Percentiles rank a stretch among this genome's conserved stretches.
Evolutionary conservation across 2,329 filamentous ascomycete species (phyloP).

Genomic region (Hortaea werneckii): DNA sequence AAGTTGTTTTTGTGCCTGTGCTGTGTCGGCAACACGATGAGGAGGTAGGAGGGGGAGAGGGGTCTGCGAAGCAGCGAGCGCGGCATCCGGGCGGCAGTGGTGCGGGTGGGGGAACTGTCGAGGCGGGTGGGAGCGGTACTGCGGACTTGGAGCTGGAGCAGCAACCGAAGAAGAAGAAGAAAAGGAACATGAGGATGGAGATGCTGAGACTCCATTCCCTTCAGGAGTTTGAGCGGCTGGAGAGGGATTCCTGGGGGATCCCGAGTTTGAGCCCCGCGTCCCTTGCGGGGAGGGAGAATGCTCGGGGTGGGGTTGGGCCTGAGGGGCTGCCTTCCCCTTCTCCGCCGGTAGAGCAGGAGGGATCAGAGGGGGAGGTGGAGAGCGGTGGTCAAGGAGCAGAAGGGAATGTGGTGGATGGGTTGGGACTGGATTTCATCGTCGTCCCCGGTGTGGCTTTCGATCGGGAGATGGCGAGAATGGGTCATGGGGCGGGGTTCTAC

Average conservation of each 20-base stretch:
- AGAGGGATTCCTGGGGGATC: slow-evolving; percentile 83
- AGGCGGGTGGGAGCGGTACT: no score
- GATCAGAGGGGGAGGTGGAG: slow-evolving; percentile 12
- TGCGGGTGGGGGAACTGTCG: no score
- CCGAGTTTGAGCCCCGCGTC: slow-evolving; percentile 66
- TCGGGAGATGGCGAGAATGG: slow-evolving; percentile 60
- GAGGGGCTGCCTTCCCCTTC: slow-evolving; percentile 16
- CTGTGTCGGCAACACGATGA: no score
- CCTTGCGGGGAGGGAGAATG: slow-evolving; percentile 57
- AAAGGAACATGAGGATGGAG: slow-evolving; percentile 71
- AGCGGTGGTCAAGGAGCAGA: no score
- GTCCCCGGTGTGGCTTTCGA: slow-evolving; percentile 94
- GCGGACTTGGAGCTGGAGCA: no score
- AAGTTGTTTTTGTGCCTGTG: slow-evolving; percentile 69
- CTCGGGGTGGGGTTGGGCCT: slow-evolving; percentile 49
- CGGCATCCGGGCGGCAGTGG: no score
- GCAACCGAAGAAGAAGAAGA: slow-evolving; percentile 2
- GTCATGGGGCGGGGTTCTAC: slow-evolving; percentile 95
- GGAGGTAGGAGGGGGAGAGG: no score
- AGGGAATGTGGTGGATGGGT: slow-evolving; percentile 5
- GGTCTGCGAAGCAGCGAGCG: no score
- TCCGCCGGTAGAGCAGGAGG: slow-evolving; percentile 17
- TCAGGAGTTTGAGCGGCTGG: slow-evolving; percentile 66
- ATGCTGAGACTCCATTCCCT: slow-evolving; percentile 73
- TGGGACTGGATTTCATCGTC: slow-evolving; percentile 70